These are phyloP conservation scores for Penicillium sp. DNA, from an alignment of 2,329 filamentous ascomycete species.

Conservation along the genomic window DNA sequence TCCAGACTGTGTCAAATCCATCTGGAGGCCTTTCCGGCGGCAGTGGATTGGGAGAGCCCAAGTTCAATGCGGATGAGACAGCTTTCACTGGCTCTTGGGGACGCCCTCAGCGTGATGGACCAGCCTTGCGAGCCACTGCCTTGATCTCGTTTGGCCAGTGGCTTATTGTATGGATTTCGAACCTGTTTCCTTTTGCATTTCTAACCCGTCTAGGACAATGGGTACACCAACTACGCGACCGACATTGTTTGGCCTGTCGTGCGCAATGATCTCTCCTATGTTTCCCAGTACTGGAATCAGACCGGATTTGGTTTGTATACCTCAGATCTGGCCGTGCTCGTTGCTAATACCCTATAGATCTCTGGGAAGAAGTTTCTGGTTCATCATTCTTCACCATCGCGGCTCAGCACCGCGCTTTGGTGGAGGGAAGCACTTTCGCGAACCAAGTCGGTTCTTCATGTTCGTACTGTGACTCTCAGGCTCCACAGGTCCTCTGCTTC, in stretches of 20 bases:
- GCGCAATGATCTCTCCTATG: conserved; percentile 71
- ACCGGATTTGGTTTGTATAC: conserved; percentile 53
- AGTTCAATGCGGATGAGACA: conserved; percentile 64
- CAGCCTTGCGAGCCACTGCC: conserved; percentile 70
- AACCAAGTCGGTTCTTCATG: conserved; percentile 60
- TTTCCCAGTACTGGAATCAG: conserved; percentile 52
- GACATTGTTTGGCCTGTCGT: conserved; percentile 69
- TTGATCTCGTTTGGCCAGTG: conserved; percentile 71
- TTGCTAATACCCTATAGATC: conserved; percentile 42
- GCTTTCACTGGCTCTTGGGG: conserved; percentile 67
- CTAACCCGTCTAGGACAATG: conserved; percentile 48
- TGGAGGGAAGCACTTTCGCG: conserved; percentile 63
- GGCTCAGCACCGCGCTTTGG: conserved; percentile 62
- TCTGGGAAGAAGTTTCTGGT: conserved; percentile 79
- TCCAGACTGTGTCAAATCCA: conserved; percentile 67
- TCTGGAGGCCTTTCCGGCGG: conserved; percentile 55
- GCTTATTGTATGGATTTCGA: conserved; percentile 49
- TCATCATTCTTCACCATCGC: conserved; percentile 77
- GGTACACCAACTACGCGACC: conserved; percentile 51
- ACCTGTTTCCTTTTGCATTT: background rate
- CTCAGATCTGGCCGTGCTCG: accelerated
- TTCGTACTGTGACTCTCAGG: conserved; percentile 59
- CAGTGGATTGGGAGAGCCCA: conserved; percentile 65
- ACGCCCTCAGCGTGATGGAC: conserved; percentile 75
- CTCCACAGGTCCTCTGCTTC: conserved; percentile 70